phyloP scores from a whole-genome alignment of 1,284 basidiomycete genomes.

The Leccinum insigne region DNA sequence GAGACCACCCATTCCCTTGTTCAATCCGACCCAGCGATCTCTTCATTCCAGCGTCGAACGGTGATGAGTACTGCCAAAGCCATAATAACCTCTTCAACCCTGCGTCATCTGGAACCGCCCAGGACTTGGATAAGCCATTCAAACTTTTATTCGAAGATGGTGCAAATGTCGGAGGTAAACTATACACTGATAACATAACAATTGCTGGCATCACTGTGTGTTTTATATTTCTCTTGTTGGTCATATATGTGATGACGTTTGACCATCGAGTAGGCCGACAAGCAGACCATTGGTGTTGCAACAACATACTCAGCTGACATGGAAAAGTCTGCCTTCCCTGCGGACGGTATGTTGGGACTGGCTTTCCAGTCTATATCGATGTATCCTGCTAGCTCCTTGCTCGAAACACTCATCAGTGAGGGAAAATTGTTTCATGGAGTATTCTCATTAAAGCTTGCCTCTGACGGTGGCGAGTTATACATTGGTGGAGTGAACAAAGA shows the following conservation, averaged over 20 bases:
- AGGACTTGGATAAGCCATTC: background rate
- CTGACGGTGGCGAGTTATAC: background rate
- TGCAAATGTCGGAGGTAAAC: background rate
- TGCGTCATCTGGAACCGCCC: background rate
- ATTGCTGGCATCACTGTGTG: background rate
- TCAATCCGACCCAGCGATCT: background rate
- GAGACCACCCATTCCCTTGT: background rate
- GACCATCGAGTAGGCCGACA: background rate
- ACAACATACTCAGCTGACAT: background rate
- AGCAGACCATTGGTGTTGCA: background rate
- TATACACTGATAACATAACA: background rate
- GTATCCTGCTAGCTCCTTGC: background rate
- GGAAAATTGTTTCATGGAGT: background rate
- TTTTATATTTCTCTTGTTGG: background rate
- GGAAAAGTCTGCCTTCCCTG: fast-evolving
- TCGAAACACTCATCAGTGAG: background rate
- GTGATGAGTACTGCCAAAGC: background rate
- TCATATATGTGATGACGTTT: background rate
- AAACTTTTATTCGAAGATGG: background rate
- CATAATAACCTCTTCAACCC: background rate
- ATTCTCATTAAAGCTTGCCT: background rate
- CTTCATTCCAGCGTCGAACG: background rate
- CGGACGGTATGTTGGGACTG: background rate
- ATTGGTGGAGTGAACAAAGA: background rate
- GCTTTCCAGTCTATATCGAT: background rate